Evolutionary conservation across 75 land plant species (phyloP), one percentile per base, ranked within the genome.

Genomic region (Gnetum montanum): DNA sequence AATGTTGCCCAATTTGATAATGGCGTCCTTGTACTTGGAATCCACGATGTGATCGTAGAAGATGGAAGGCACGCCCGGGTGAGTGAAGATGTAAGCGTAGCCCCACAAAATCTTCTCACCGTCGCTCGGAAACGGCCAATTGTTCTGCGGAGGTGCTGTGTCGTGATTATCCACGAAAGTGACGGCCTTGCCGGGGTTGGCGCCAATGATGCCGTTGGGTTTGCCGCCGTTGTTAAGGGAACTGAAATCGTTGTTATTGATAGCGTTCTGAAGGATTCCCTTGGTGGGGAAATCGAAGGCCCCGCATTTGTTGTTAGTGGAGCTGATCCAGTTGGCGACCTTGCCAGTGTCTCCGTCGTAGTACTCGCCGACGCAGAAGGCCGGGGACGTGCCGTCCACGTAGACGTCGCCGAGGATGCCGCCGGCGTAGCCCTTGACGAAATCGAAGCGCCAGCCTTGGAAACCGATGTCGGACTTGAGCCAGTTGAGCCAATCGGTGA

Each of bases 21-120:
- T n/a, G n/a, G n/a, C n/a, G n/a, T n/a, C n/a, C n/a, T n/a, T n/a
- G n/a, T n/a, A n/a, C n/a, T n/a, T n/a, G n/a, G n/a, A n/a, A n/a
- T n/a, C n/a, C n/a, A n/a, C n/a, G n/a, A n/a, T n/a, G n/a, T n/a
- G n/a, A n/a, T n/a, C n/a, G n/a, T n/a, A n/a, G n/a, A n/a, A n/a
- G n/a, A 74, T 48, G 29, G 56, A 51, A 33, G 75, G 78, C 6
- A 56, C 57, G 18, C 65, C 78, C 0, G 78, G 75, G 52, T 83
- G 86, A 4, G 86, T 83, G 55, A 83, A 69, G 30, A 79, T 79
- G 55, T 83, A 83, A n/a, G 59, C 86, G 57, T 83, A 83, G 29
- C 86, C 86, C 15, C 46, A 66, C 46, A 75, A 41, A 18, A 83
- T 70, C 54, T 82, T 77, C n/a, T n/a, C n/a, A n/a, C n/a, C n/a